phyloP scores from a whole-genome alignment of 495 filamentous ascomycete genomes.

The Aspergillus nidulans region DNA sequence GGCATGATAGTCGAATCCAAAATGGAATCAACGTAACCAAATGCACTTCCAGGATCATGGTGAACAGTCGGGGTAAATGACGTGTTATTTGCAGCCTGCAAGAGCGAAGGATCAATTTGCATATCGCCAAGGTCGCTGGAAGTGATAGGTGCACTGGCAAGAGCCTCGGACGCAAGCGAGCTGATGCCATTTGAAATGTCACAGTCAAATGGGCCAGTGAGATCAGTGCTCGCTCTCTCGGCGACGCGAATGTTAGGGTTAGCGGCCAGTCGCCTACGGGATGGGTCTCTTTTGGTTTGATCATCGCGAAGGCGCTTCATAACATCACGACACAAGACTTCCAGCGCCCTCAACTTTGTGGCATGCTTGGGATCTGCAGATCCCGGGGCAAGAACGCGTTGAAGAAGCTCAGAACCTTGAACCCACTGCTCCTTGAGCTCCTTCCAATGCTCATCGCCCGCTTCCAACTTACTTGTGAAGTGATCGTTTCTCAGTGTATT shows the following conservation, averaged over 20 bases:
- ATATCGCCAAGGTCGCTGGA: constrained; percentile 48
- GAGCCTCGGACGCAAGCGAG: constrained; percentile 48
- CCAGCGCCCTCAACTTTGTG: constrained; percentile 61
- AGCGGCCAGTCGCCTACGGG: constrained; percentile 40
- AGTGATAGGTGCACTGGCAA: constrained; percentile 43
- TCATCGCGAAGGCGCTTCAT: constrained; percentile 71
- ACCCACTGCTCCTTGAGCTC: constrained; percentile 69
- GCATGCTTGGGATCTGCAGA: constrained; percentile 50
- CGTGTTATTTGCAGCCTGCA: constrained; percentile 49
- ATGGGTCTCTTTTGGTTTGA: constrained; percentile 54
- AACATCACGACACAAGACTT: constrained; percentile 67
- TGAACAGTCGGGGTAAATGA: constrained; percentile 39
- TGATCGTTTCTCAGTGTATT: constrained; percentile 61
- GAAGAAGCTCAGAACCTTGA: constrained; percentile 50
- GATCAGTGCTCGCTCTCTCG: constrained; percentile 18
- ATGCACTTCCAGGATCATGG: constrained; percentile 33
- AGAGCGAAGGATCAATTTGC: constrained; percentile 63
- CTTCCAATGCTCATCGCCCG: constrained; percentile 67
- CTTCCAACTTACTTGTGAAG: constrained; percentile 69
- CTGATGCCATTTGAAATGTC: constrained; percentile 46
- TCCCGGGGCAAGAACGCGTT: constrained; percentile 51
- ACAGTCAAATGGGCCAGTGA: constrained; percentile 25
- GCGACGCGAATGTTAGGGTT: constrained; percentile 24
- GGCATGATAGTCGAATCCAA: constrained; percentile 25
- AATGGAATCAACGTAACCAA: constrained; percentile 37